A percentile compares a stretch with the other conserved stretches of the same genome.
phyloP scores from a whole-genome alignment of 305 asterid species.

The Fraxinus xanthoxyloides region DNA sequence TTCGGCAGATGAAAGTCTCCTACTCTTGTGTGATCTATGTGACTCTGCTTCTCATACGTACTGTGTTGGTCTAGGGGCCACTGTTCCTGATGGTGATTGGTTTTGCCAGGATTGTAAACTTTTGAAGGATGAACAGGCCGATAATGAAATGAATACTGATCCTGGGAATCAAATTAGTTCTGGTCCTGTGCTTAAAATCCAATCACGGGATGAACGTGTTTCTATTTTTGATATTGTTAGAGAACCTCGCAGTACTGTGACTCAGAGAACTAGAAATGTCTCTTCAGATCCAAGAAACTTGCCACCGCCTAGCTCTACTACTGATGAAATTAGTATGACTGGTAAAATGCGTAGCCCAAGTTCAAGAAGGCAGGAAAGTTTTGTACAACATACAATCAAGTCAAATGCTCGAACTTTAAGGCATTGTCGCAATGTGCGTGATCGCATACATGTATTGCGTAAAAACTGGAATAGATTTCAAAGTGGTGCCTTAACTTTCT shows the following conservation, averaged over 20 bases:
- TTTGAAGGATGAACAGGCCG: slow-evolving; percentile 50
- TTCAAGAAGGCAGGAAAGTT: slow-evolving; percentile 25
- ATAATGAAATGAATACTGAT: slow-evolving; percentile 32
- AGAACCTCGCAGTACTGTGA: slow-evolving; percentile 29
- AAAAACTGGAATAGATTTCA: slow-evolving; percentile 56
- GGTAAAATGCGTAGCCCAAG: slow-evolving; percentile 13
- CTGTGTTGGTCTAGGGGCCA: slow-evolving; percentile 64
- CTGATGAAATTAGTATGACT: slow-evolving; percentile 15
- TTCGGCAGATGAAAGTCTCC: slow-evolving; percentile 44
- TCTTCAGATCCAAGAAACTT: slow-evolving; percentile 17
- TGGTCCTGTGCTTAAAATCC: neutral
- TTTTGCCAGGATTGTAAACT: slow-evolving; percentile 68
- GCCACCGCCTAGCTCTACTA: slow-evolving; percentile 21
- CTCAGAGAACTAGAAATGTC: slow-evolving; percentile 26
- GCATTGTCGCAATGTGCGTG: slow-evolving; percentile 51
- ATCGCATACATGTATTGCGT: slow-evolving; percentile 51
- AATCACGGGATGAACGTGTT: slow-evolving; percentile 20
- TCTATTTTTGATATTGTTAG: slow-evolving; percentile 43
- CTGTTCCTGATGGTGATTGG: slow-evolving; percentile 85
- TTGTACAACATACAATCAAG: slow-evolving; percentile 18
- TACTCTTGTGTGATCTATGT: slow-evolving; percentile 75
- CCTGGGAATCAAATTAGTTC: slow-evolving; percentile 24
- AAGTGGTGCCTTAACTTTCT: slow-evolving; percentile 49
- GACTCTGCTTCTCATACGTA: slow-evolving; percentile 68
- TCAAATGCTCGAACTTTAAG: slow-evolving; percentile 47